Conservation (phyloP, 495 filamentous ascomycete genomes). For the Bacidia gigantensis region DNA sequence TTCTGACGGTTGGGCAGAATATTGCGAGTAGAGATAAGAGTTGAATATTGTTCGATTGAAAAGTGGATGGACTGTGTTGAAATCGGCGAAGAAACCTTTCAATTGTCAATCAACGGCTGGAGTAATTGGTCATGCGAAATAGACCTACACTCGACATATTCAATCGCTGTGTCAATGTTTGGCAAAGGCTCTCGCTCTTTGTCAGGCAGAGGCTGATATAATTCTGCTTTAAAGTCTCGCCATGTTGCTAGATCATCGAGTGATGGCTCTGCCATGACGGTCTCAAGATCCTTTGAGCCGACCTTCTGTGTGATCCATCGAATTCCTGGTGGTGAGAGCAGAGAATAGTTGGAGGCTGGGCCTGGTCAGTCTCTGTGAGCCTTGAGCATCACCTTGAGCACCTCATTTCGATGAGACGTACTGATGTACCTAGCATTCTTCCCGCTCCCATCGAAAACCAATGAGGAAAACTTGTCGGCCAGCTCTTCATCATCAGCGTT, state of each 20-base stretch:
- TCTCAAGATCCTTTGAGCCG: not conserved
- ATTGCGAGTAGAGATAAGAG: not conserved
- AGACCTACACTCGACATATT: not conserved
- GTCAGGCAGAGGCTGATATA: not conserved
- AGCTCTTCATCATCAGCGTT: constrained; percentile 1
- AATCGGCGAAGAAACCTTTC: not conserved
- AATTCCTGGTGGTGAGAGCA: not conserved
- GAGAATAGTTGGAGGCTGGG: not conserved
- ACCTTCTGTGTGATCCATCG: constrained; percentile 2
- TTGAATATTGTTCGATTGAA: not conserved
- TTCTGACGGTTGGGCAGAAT: not conserved
- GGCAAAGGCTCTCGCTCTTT: not conserved
- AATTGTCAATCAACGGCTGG: not conserved
- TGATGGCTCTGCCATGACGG: not conserved
- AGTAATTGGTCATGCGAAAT: not conserved
- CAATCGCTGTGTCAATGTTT: not conserved
- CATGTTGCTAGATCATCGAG: not conserved
- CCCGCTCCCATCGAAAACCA: not conserved
- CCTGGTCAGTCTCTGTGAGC: not conserved
- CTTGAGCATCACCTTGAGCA: too few relatives aligned
- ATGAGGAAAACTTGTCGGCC: not conserved
- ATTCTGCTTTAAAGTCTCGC: not conserved
- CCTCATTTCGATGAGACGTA: too few relatives aligned
- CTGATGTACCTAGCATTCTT: not conserved
- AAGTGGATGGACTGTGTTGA: not conserved